Percentiles rank a stretch among this genome's conserved stretches.
Evolutionary conservation across 1,284 basidiomycete genomes (phyloP).

Genomic region (Leccinum colubrinum): DNA sequence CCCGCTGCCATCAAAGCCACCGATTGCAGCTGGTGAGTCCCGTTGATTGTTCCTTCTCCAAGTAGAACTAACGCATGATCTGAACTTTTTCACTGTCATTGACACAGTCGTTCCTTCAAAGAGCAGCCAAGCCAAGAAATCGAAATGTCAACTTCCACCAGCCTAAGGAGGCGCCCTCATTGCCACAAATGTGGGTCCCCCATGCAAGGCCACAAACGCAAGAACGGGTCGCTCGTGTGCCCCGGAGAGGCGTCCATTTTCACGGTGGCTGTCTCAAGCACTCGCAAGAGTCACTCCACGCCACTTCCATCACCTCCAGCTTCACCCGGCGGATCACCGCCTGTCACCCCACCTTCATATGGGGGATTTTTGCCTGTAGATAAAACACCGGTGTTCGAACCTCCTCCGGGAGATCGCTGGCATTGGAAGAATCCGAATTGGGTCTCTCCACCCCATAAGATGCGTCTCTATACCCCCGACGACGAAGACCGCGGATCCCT

Average conservation of each 20-base stretch:
- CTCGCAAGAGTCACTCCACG: constrained; percentile 23
- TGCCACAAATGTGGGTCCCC: constrained; percentile 33
- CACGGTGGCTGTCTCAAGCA: constrained; percentile 7
- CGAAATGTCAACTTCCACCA: constrained; percentile 31
- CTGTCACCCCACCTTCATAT: constrained; percentile 14
- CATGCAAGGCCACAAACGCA: constrained; percentile 35
- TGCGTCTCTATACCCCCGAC: constrained; percentile 23
- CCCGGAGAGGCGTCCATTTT: constrained; percentile 19
- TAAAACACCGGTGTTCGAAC: constrained; percentile 22
- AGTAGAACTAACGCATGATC: constrained; percentile 4
- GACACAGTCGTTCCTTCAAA: constrained; percentile 1
- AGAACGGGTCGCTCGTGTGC: constrained; percentile 30
- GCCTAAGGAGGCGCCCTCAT: constrained; percentile 32
- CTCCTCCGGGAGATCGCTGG: constrained; percentile 30
- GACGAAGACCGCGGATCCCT: constrained; percentile 27
- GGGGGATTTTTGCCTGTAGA: constrained; percentile 21
- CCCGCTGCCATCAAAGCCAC: constrained; percentile 24
- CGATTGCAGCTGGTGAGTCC: constrained; percentile 28
- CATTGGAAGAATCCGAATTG: constrained; percentile 36
- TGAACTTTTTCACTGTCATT: not conserved
- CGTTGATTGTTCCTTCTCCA: not conserved
- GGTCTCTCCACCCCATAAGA: constrained; percentile 34
- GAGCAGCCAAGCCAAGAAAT: constrained; percentile 4
- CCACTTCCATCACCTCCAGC: constrained; percentile 30
- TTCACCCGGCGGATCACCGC: constrained; percentile 25